A percentile compares a stretch with the other conserved stretches of the same genome.
Evolutionary conservation across 1,139 yeast genomes (phyloP).

Genomic region (Yamadazyma oceani): DNA sequence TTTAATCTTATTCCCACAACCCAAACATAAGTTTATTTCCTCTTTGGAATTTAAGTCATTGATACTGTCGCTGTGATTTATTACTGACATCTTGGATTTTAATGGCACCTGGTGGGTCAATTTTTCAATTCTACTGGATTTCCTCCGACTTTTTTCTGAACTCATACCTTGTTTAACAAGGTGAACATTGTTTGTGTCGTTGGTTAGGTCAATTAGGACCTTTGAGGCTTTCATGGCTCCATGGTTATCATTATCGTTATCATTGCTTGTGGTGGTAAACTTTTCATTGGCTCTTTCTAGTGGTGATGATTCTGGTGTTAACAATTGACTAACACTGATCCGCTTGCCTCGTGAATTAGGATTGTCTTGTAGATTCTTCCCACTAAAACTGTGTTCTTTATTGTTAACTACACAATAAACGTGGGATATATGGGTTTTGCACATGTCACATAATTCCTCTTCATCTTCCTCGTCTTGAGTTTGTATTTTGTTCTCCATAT

Average conservation of each 20-base stretch:
- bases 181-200: conserved; percentile 1
- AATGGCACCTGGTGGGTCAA: conserved; percentile 4
- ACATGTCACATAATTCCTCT: conserved; percentile 39
- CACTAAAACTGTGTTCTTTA: conserved; percentile 23
- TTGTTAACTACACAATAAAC: conserved; percentile 38
- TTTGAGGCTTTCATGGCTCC: conserved; percentile 7
- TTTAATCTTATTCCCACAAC: conserved; percentile 17
- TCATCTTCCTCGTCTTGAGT: conserved; percentile 29
- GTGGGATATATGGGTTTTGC: conserved; percentile 40
- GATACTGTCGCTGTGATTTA: conserved; percentile 14
- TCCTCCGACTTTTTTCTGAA: conserved; percentile 2
- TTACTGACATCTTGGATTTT: conserved; percentile 13
- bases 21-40: conserved; percentile 20
- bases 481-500: conserved; percentile 15
- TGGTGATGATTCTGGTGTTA: conserved; percentile 42
- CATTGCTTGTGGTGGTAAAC: conserved; percentile 9
- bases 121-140: conserved; percentile 10
- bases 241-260: too few species aligned
- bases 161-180: conserved; percentile 4
- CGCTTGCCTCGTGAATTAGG: conserved; percentile 11
- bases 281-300: conserved; percentile 15
- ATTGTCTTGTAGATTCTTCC: conserved; percentile 3
- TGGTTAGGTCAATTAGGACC: conserved; percentile 4
- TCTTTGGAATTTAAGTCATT: conserved; percentile 24
- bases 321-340: conserved; percentile 21